Base-by-base conservation (phyloP, 306 rosid species). In the Lithocarpus polystachyus region DNA sequence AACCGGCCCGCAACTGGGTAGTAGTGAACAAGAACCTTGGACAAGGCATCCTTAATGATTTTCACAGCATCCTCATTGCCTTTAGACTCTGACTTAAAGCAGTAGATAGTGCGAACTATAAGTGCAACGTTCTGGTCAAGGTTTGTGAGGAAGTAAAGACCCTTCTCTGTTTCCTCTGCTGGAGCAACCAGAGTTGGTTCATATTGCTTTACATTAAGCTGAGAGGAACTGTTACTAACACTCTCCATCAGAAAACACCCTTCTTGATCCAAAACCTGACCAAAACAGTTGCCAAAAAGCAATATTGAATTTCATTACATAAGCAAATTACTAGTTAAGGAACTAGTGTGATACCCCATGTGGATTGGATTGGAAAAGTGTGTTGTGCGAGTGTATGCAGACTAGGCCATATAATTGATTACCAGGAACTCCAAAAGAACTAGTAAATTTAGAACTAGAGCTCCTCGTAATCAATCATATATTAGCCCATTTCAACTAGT, bases 81-180 rank as follows among this genome's bases (percentile, higher is more conserved):
- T 75, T 81, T 87, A 1, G 82, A 56, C 43, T 57, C 81, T 0
- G 95, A 90, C 54, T 81, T 90, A 11, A 83, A 93, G 80, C 85
- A 87, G 74, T 93, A 93, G 19, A 91, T 71, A 0, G 98, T 91
- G 1, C 90, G 80, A 20, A 91, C 90, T 2, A 70, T 81, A 43
- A 87, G 90, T 1, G 93, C 95, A 12, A 90, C 86, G 71, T 90
- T 90, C 77, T 91, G 98, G 73, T 93, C 98, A 7, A 93, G 92
- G 87, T 91, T 93, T 20, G 97, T 90, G 51, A 93, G 93, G 55
- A 83, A 91, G 78, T 91, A 80, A 2, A 83, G 78, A 6, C 89
- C 93, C 53, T 86, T 95, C 12, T 79, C 78, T 18, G 97, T 92
- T 82, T 90, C 87, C 53, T 72, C 82, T 33, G 90, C 87, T 0